Evolutionary conservation across 331 rosid genomes (phyloP).

Genomic region (Ulmus americana): DNA sequence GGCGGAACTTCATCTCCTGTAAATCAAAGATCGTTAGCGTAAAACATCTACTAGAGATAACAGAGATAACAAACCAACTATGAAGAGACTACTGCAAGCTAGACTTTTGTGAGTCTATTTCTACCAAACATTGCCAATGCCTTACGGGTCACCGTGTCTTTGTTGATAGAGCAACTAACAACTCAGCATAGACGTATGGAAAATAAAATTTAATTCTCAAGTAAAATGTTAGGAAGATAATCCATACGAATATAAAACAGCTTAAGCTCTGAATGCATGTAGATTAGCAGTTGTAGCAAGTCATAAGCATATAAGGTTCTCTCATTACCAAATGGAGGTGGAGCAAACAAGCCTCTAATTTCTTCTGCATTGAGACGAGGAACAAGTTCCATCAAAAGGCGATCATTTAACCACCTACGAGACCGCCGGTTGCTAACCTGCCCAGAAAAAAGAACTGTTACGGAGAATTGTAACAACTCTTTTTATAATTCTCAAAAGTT

Average conservation of each 20-base stretch:
- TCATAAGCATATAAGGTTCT: neutral
- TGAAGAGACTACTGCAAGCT: neutral
- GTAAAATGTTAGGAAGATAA: no score
- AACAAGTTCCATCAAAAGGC: slow-evolving; percentile 80
- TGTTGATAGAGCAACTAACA: no score
- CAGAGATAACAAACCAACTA: slow-evolving; percentile 5
- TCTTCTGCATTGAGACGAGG: slow-evolving; percentile 85
- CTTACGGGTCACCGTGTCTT: no score
- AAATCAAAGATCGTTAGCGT: slow-evolving; percentile 24
- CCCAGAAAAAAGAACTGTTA: slow-evolving; percentile 5
- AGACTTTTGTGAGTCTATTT: neutral
- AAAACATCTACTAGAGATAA: slow-evolving; percentile 5
- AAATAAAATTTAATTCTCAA: no score
- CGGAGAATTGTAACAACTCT: neutral
- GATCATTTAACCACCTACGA: slow-evolving; percentile 88
- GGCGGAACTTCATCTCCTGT: slow-evolving; percentile 69
- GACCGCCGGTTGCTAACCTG: slow-evolving; percentile 82
- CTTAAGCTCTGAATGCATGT: no score
- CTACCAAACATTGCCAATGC: neutral
- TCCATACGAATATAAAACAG: no score
- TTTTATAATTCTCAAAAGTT: slow-evolving; percentile 11
- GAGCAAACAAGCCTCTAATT: slow-evolving; percentile 89
- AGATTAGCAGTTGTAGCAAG: neutral
- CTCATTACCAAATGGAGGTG: slow-evolving; percentile 87
- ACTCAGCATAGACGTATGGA: no score